Evolutionary conservation across 345 rosid species (phyloP), one percentile per base, ranked within the genome.

Genomic region (Pistacia vera): DNA sequence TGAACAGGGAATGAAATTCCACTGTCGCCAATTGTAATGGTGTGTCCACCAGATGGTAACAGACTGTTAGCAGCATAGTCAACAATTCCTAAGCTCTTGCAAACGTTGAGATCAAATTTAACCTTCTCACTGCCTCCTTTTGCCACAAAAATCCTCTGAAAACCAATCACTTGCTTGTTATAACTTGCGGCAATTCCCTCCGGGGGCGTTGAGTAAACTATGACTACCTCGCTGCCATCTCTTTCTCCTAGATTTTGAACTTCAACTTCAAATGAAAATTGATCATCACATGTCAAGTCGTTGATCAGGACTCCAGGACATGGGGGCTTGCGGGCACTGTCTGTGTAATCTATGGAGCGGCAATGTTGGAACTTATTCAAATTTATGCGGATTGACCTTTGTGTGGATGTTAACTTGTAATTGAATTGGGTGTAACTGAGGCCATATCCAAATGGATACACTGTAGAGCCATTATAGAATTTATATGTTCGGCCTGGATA

Each of bases 401-500:
- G 30, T 8, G 74, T 8, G 0, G 74, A 28, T 1, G n/a, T 41
- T 12, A 83, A 1, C 0, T 11, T 59, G 72, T 81, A 78, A 1
- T 7, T 52, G 54, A 86, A 88, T 0, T 10, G 22, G 0, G 91
- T 85, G 81, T 85, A 91, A 75, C 93, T 88, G 1, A 86, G 84
- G 25, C 95, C 90, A 12, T 86, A 60, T 13, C 91, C 89, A 52
- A 91, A 91, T 36, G 88, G 86, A 67, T 78, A 89, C 22, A 88
- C 79, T 0, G 85, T 81, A 1, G 89, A 61, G 11, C 92, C 96
- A 36, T 83, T 68, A 74, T 68, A 91, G 85, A 91, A 88, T 72
- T 83, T 89, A 79, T 88, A 90, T 0, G 92, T 87, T 46, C 90
- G 76, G 0, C 94, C 97, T 0, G 89, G 91, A 66, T 82, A 87